A percentile compares a stretch with the other conserved stretches of the same genome.
These are phyloP conservation scores for Penicillium sp. DNA, from an alignment of 2,329 filamentous ascomycete genomes.

Conservation along the genomic window DNA sequence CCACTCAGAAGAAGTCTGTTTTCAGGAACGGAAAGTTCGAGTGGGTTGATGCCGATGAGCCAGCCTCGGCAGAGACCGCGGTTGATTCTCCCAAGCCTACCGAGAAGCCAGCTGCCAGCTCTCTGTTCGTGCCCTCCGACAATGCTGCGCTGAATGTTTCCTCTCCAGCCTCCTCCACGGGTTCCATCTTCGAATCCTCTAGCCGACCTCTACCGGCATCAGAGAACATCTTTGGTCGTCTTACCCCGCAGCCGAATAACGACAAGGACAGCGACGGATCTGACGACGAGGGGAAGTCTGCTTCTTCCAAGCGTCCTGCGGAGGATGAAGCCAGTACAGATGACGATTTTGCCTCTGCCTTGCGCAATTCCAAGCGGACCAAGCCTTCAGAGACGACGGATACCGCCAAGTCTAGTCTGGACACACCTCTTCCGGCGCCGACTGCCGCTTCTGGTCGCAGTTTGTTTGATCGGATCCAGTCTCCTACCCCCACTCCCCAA, in stretches of 20 bases:
- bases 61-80: slow-evolving; percentile 18
- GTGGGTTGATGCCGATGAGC: slow-evolving; percentile 37
- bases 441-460: slow-evolving; percentile 38
- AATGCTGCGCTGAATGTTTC: slow-evolving; percentile 8
- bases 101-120: slow-evolving; percentile 10
- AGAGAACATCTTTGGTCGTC: slow-evolving; percentile 47
- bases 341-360: slow-evolving; percentile 31
- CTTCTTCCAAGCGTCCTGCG: slow-evolving; percentile 28
- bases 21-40: slow-evolving; percentile 43
- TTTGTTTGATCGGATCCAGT: slow-evolving; percentile 45
- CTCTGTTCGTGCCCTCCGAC: slow-evolving; percentile 7
- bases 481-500: slow-evolving; percentile 19
- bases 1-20: slow-evolving; percentile 40
- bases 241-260: slow-evolving; percentile 38
- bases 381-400: slow-evolving; percentile 28
- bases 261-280: slow-evolving; percentile 37
- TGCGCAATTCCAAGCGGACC: slow-evolving; percentile 26
- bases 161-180: slow-evolving; percentile 22
- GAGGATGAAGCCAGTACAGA: slow-evolving; percentile 34
- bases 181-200: slow-evolving; percentile 40
- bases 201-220: slow-evolving; percentile 37
- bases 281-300: slow-evolving; percentile 25
- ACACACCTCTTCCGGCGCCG: slow-evolving; percentile 24
- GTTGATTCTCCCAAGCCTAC: slow-evolving; percentile 7
- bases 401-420: slow-evolving; percentile 23